Evolutionary conservation across 75 land plant species (phyloP), one percentile per base, ranked within the genome.

Genomic region (Larix kaempferi): DNA sequence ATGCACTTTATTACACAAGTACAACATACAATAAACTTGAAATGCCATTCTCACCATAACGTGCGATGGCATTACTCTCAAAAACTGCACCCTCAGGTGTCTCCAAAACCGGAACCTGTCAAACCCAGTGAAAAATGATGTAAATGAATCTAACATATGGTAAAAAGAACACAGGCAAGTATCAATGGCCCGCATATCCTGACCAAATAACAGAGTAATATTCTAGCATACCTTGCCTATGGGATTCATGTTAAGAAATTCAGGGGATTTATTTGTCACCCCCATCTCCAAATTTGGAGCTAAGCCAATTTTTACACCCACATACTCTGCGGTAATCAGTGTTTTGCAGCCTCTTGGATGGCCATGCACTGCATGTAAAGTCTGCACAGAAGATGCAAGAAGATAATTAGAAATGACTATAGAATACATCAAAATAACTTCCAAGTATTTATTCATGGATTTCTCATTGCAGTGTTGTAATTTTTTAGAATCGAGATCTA

Each of bases 1-100:
- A 13, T 5, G 21, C 25, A 21, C 27, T 21, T 27, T 59, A 22
- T 25, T 12, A 41, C 37, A 66, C 3, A 33, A 7, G 39, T 22
- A 57, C 10, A 29, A 15, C 12, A 19, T 22, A 56, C 71, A 21
- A 76, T 3, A 57, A n/a, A 17, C 23, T 25, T 29, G 13, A 2
- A 63, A 55, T 60, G 41, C 1, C 15, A 27, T 23, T 27, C 82
- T 77, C 56, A 96, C 99, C 94, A 80, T 94, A 92, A 56, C 99
- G 92, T 1, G 99, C 95, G 61, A 96, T 94, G 8, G 96, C 97
- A 87, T 96, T 96, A 73, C 99, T 96, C 82, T 96, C 99, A 82
- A 89, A 90, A 1, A 96, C 21, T 25, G 93, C 83, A 67, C 99
- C 99, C 73, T 96, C 99, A 29, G 97, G 97, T 61, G 99, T 96